phyloP scores from a whole-genome alignment of 2,329 filamentous ascomycete genomes.

The Fusarium sp. region DNA sequence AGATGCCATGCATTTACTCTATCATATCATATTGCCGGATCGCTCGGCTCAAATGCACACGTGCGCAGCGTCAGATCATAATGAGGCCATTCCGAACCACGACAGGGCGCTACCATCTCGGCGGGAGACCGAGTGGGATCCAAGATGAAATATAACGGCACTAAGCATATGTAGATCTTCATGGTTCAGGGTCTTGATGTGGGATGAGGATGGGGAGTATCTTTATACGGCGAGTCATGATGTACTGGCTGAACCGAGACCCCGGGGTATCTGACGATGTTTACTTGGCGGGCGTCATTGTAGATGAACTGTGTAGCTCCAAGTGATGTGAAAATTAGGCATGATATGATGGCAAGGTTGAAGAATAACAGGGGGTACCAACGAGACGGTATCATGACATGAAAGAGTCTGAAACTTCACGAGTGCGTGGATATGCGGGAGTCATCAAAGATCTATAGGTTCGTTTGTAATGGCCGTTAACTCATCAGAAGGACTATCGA shows the following conservation, averaged over 20 bases:
- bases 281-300: not conserved
- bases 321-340: not conserved
- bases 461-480: constrained; percentile 1
- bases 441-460: not conserved
- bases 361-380: not conserved
- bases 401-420: no score
- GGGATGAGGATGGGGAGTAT: not conserved
- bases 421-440: not conserved
- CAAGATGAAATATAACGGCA: not conserved
- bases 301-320: not conserved
- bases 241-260: not conserved
- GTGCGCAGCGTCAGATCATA: not conserved
- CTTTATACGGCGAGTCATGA: no score
- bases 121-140: constrained; percentile 12
- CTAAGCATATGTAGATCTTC: constrained; percentile 7
- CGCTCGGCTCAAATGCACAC: not conserved
- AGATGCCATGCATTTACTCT: constrained; percentile 7
- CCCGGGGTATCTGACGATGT: not conserved
- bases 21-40: constrained; percentile 23
- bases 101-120: not conserved
- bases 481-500: constrained; percentile 8
- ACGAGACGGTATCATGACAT: no score
- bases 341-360: not conserved
- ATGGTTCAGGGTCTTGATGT: constrained; percentile 12
- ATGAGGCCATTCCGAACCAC: constrained; percentile 24